phyloP scores from a whole-genome alignment of 2,329 filamentous ascomycete species.

The Pseudocercospora fuligena region DNA sequence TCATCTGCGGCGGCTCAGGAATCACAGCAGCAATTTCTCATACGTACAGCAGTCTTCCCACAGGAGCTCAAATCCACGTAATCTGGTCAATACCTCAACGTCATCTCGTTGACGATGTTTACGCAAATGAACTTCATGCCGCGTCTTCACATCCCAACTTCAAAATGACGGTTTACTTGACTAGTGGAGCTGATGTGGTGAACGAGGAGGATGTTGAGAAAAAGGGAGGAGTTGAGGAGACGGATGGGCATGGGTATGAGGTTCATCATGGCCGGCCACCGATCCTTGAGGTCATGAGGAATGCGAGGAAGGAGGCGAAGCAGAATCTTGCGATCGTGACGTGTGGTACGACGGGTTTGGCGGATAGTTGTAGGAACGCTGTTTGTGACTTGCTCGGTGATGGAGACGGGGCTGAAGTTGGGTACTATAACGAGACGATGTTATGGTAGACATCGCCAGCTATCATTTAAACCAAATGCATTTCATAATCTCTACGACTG shows the following conservation, averaged over 20 bases:
- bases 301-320: conserved; percentile 17
- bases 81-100: conserved; percentile 26
- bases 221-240: background rate
- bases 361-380: conserved; percentile 28
- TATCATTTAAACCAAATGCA: background rate
- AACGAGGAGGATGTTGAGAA: conserved; percentile 14
- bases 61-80: conserved; percentile 18
- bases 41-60: conserved; percentile 18
- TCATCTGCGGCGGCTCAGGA: conserved; percentile 56
- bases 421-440: conserved; percentile 24
- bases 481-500: background rate
- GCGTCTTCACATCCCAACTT: conserved; percentile 17
- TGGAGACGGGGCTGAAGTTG: conserved; percentile 21
- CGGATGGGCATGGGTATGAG: conserved; percentile 8
- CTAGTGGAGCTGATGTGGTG: background rate
- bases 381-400: conserved; percentile 27
- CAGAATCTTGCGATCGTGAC: conserved; percentile 27
- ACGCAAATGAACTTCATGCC: conserved; percentile 19
- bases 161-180: conserved; percentile 28
- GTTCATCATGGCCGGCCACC: conserved; percentile 28
- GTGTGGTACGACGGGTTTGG: conserved; percentile 28
- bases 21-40: conserved; percentile 50
- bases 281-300: conserved; percentile 24
- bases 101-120: conserved; percentile 26
- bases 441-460: background rate